Evolutionary conservation across 345 rosid species (phyloP), one percentile per base, ranked within the genome.

Genomic region (Gossypium sturtianum): DNA sequence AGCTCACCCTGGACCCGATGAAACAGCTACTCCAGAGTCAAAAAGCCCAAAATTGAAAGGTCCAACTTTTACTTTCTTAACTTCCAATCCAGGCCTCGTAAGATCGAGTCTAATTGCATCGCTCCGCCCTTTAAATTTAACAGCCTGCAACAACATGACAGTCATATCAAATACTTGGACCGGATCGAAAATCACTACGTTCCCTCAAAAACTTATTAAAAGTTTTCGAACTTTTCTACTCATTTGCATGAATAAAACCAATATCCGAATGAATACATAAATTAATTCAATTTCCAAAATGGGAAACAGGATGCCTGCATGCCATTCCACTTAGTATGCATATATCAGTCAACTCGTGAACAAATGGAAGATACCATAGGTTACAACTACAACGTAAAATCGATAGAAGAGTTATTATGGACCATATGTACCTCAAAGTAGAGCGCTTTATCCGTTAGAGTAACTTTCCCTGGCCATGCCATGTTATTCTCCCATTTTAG

Each of bases 381-480:
- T 59, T 71, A 60, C 47, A 80, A 29, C 65, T 71, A 60, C 47
- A 80, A 23, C 58, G 45, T 20, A 62, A 69, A 80, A 2, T 29
- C 11, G 45, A 49, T 4, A 69, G 38, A 69, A 11, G n/a, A 69
- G 59, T 51, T 48, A 60, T 69, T 48, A 48, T 47, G 60, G 51
- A 61, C 49, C 53, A 71, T 38, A 61, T 75, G 58, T 87, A 92
- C 98, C 99, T 94, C 91, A 71, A 92, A 94, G 79, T 92, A 92
- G 78, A 94, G 89, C 17, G 99, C 95, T 80, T 80, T 89, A 66
- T 94, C 93, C 3, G 99, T 92, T 82, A 94, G 80, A 70, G 82
- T 86, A 74, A 94, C 86, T 82, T 86, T 92, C 76, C 99, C 98
- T 0, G 99, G 99, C 99, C 97, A 94, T 69, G 94, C 97, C 78